Conservation (phyloP, 306 rosid genomes). For the Lathyrus aphaca region DNA sequence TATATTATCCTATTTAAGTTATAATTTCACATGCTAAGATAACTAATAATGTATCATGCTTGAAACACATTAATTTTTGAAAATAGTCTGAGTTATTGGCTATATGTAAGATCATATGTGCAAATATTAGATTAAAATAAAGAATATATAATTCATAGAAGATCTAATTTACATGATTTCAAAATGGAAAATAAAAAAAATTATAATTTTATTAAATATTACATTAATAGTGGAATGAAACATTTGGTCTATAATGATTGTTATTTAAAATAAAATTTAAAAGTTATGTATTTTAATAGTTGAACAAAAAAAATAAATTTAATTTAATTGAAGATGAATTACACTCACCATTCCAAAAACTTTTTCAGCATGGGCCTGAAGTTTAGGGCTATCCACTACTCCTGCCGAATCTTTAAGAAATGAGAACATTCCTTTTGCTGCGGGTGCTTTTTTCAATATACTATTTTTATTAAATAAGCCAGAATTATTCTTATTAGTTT, state of each 20-base stretch:
- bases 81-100: background rate
- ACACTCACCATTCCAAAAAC: constrained; percentile 39
- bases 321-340: background rate
- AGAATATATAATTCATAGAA: background rate
- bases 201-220: too few species aligned
- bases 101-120: too few species aligned
- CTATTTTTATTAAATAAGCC: constrained; percentile 3
- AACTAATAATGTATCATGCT: background rate
- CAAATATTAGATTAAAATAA: too few species aligned
- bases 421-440: constrained; percentile 36
- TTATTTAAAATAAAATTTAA: too few species aligned
- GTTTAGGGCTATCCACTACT: constrained; percentile 32
- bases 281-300: background rate
- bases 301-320: background rate
- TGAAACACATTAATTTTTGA: background rate
- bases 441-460: constrained; percentile 43
- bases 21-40: too few species aligned
- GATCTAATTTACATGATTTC: background rate
- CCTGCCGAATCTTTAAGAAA: constrained; percentile 30
- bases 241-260: too few species aligned
- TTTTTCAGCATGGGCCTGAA: constrained; percentile 33
- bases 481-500: background rate
- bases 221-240: background rate
- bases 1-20: background rate
- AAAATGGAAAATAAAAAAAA: background rate